These are phyloP conservation scores for Sphagnum contortum DNA, from an alignment of 225 moss, liverwort and hornwort species.

Conservation along the genomic window DNA sequence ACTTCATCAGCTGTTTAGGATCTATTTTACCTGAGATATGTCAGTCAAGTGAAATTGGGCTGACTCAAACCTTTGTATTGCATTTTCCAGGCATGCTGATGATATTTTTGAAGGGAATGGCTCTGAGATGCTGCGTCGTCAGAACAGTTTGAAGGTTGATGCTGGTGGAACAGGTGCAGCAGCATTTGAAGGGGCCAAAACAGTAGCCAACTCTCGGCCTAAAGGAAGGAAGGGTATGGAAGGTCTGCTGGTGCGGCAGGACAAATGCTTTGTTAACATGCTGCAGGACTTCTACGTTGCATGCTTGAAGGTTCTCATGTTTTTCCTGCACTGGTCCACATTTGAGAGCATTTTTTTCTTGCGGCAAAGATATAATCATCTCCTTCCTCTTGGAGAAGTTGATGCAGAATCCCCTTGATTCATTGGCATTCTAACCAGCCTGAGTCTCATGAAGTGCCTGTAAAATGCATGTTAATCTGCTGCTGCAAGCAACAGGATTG, in stretches of 20 bases:
- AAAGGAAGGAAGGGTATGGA: slow-evolving; percentile 94
- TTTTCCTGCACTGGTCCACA: not conserved
- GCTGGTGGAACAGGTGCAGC: slow-evolving; percentile 59
- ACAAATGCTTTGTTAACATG: slow-evolving; percentile 66
- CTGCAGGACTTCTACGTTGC: slow-evolving; percentile 97
- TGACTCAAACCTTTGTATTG: no score
- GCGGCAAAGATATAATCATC: no score
- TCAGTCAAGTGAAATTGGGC: no score
- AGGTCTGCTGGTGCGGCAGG: slow-evolving; percentile 89
- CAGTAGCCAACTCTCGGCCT: slow-evolving; percentile 39
- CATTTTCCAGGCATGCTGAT: not conserved
- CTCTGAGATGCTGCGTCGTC: slow-evolving; percentile 25
- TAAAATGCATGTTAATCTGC: no score
- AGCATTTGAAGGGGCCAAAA: slow-evolving; percentile 57
- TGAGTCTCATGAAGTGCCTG: no score
- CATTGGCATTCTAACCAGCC: no score
- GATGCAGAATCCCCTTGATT: no score
- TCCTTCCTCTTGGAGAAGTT: no score
- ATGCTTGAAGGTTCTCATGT: slow-evolving; percentile 66
- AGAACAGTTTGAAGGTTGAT: slow-evolving; percentile 20
- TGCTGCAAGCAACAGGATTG: no score
- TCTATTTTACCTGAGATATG: no score
- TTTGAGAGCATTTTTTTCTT: no score
- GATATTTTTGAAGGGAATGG: slow-evolving; percentile 62
- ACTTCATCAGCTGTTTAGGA: no score